Base-by-base conservation (phyloP, 805 yeast species). In the Wickerhamiella azyma region DNA sequence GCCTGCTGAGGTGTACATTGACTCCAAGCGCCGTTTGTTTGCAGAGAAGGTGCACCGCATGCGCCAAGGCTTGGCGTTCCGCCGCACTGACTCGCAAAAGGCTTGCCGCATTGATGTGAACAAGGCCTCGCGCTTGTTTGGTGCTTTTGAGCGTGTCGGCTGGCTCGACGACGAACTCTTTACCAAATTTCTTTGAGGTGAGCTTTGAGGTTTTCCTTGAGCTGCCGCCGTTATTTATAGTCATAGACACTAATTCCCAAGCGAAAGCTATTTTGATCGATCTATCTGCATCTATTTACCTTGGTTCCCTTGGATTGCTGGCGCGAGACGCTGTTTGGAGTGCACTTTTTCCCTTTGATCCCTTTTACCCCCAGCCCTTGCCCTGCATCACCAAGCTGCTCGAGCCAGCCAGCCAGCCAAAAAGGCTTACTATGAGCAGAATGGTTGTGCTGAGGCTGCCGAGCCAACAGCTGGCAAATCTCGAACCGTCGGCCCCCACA, bases 81-180 rank as follows among this genome's bases (percentile, higher is more conserved):
- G 96, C 66, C 79, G 96, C 66, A 92, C 97, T 0, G 98, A 89
- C 64, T 94, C 96, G 7, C 97, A 89, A 65, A 92, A 92, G 68
- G 96, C 96, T 5, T 89, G 97, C 63, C 76, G 94, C 52, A 88
- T 92, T 53, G 97, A 92, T 63, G 97, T 89, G 39, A 92, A 92
- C 64, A 92, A 92, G 64, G 96, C 96, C 1, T 81, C 94, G 41
- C 74, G 96, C 53, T 68, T 89, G 46, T 89, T 76, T 66, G 94
- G 89, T 24, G 85, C 96, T 18, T 92, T 77, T 59, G 94, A 89
- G 62, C 77, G 76, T 61, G 89, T 83, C 39, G 96, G 96, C 37
- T 85, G 96, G 89, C 76, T 89, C 53, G 73, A 83, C 11, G 95
- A 89, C 62, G 65, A 68, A 17, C 75, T 78, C 64, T 85, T 85